Conservation (phyloP, 148 eudicot genomes). For the Drosera capensis region DNA sequence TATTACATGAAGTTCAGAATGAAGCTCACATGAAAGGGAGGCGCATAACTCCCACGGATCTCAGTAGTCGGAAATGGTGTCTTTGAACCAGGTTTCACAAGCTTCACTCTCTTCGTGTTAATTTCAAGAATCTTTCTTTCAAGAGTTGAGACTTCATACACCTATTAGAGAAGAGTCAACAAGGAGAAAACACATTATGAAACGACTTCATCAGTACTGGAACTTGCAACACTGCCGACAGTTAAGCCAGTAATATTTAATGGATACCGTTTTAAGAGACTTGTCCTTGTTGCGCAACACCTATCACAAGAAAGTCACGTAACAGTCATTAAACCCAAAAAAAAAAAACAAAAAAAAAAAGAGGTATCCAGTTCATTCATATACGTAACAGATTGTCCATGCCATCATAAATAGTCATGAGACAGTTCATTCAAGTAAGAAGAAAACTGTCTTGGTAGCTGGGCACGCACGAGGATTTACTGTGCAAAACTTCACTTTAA, state of each 20-base stretch:
- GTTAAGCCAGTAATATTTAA: too few relatives aligned
- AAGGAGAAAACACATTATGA: not conserved
- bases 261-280: slow-evolving; percentile 52
- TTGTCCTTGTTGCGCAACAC: slow-evolving; percentile 74
- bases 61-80: slow-evolving; percentile 91
- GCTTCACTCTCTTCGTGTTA: slow-evolving; percentile 76
- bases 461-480: too few relatives aligned
- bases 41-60: slow-evolving; percentile 88
- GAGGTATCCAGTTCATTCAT: too few relatives aligned
- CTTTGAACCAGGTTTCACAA: slow-evolving; percentile 91
- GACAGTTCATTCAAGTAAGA: too few relatives aligned
- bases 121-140: slow-evolving; percentile 92
- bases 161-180: slow-evolving; percentile 20
- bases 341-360: not conserved
- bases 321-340: too few relatives aligned
- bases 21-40: slow-evolving; percentile 87
- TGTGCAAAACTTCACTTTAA: too few relatives aligned
- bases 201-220: too few relatives aligned
- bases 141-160: slow-evolving; percentile 49
- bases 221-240: too few relatives aligned
- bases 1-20: not conserved
- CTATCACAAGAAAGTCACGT: slow-evolving; percentile 33
- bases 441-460: too few relatives aligned
- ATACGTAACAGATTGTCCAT: too few relatives aligned
- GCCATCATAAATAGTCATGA: too few relatives aligned